Evolutionary conservation across 352 stramenopile species (phyloP), one percentile per base, ranked within the genome.

Genomic region (Blastocystis sp.): DNA sequence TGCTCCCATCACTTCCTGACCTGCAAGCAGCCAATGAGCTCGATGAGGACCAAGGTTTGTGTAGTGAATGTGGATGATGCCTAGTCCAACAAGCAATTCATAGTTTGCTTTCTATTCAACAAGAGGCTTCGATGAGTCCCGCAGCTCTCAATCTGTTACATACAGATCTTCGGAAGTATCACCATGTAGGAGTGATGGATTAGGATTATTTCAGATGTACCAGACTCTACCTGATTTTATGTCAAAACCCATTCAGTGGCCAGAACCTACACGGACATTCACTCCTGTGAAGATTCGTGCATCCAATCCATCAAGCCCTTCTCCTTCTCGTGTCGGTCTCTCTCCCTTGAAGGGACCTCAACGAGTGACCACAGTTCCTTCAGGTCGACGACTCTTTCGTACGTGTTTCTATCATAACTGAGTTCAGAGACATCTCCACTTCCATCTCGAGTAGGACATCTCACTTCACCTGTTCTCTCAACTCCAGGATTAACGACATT

Each of bases 81-180:
- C 6, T 66, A 83, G 71, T 83, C 12, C 39, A 32, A n/a, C 19
- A 29, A 19, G 19, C 27, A n/a, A 37, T 83, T 19, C 29, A 29
- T 24, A 37, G 6, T 9, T 56, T 83, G 29, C 5, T 83, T 32
- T 83, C 71, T 3, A 27, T 14, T 16, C 27, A 29, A 16, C 71
- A 83, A 56, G 42, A 66, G 16, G 24, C 46, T 6, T 65, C 46
- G 1, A 19, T 83, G 21, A 83, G 29, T 56, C 35, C 16, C 12
- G 71, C 71, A 19, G 71, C 71, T 24, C 71, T 83, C 27, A 54
- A 83, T 29, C 35, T 83, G 24, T 32, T 83, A 7, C 2, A n/a
- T 19, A 29, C 71, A 29, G 71, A 83, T 24, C 43, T 83, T 2
- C 29, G 21, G 14, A 32, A 66, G 9, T 66, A 52, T n/a, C 71